Conservation (phyloP, 805 yeast genomes). For the Suhomyces sp. region DNA sequence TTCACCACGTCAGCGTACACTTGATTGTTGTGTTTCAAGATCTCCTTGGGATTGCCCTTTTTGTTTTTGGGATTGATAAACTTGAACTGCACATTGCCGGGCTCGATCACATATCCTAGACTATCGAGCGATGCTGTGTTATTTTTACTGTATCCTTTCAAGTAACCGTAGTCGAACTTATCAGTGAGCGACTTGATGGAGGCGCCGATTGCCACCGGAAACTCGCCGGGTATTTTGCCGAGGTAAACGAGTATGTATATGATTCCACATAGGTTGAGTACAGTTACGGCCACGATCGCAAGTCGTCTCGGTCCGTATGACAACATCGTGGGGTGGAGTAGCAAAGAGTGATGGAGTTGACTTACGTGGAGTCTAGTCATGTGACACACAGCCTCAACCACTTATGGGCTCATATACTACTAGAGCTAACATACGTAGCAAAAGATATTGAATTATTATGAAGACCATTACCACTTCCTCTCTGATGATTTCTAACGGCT, state of each 20-base stretch:
- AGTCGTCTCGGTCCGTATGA: neutral
- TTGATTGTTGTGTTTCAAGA: constrained; percentile 37
- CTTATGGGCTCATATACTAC: neutral
- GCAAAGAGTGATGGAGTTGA: neutral
- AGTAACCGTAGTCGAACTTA: constrained; percentile 12
- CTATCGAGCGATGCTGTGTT: neutral
- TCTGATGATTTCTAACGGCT: no score
- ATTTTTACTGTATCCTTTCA: neutral
- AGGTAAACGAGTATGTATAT: constrained; percentile 9
- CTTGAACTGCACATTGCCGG: constrained; percentile 31
- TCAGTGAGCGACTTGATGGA: constrained; percentile 8
- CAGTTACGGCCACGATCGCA: neutral
- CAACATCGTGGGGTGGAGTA: neutral
- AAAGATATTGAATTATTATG: no score
- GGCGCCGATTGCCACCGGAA: neutral
- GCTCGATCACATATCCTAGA: constrained; percentile 14
- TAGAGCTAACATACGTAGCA: neutral
- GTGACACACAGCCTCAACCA: neutral
- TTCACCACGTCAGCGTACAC: constrained; percentile 35
- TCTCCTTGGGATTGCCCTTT: constrained; percentile 27
- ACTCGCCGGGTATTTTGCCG: constrained; percentile 5
- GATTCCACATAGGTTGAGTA: constrained; percentile 10
- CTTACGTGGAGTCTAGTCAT: neutral
- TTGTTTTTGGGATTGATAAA: constrained; percentile 27
- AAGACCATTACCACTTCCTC: no score